These are phyloP conservation scores for Phytophthora cajani DNA, from an alignment of 352 stramenopile genomes.

Conservation along the genomic window DNA sequence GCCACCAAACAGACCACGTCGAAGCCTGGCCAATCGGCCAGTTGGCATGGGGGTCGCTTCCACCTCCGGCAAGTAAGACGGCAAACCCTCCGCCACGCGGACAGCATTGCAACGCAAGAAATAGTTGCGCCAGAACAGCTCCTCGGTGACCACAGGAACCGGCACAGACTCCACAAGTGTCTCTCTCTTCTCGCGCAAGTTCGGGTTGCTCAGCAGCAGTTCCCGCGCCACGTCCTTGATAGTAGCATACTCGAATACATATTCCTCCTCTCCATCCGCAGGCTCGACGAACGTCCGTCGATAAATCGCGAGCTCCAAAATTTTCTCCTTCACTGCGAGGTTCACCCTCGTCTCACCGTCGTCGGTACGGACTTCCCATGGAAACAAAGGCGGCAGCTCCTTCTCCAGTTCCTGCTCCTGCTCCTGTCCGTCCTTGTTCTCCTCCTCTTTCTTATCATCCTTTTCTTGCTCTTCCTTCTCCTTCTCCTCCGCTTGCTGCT, in stretches of 20 bases:
- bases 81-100: constrained; percentile 39
- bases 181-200: constrained; percentile 66
- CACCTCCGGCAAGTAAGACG: constrained; percentile 63
- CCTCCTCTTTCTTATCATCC: neutral
- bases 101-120: constrained; percentile 75
- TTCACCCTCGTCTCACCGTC: constrained; percentile 48
- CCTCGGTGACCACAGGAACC: constrained; percentile 51
- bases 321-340: constrained; percentile 50
- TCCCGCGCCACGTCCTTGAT: constrained; percentile 57
- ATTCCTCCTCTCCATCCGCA: constrained; percentile 66
- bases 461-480: neutral
- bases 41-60: constrained; percentile 14
- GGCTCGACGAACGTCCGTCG: constrained; percentile 68
- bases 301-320: constrained; percentile 69
- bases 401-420: constrained; percentile 6
- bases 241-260: constrained; percentile 61
- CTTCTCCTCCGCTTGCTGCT: neutral
- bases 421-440: neutral
- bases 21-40: constrained; percentile 57
- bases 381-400: constrained; percentile 38
- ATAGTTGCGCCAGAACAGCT: constrained; percentile 76
- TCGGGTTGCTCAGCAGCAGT: constrained; percentile 63
- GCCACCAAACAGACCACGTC: constrained; percentile 50
- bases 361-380: constrained; percentile 55
- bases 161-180: constrained; percentile 47